Evolutionary conservation across 2,329 filamentous ascomycete genomes (phyloP).

Genomic region (Colletotrichum sp.): DNA sequence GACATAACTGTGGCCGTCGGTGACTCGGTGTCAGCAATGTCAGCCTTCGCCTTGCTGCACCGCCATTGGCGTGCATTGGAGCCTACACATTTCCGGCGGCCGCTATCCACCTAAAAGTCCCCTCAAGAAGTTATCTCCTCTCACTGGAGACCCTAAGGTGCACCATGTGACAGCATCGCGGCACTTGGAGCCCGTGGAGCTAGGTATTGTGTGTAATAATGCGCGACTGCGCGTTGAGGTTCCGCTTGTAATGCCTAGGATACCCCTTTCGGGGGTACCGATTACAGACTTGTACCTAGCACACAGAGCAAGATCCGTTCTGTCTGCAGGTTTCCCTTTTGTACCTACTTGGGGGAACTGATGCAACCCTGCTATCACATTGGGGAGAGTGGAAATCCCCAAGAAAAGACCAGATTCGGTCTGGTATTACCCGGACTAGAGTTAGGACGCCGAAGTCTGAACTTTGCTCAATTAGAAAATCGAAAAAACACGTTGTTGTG

Average conservation of each 20-base stretch:
- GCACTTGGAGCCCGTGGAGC: not conserved
- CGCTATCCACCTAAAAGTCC: not conserved
- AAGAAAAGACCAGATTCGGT: not conserved
- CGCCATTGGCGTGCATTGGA: not conserved
- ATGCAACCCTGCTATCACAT: not conserved
- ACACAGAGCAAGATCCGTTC: not conserved
- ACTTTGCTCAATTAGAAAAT: not conserved
- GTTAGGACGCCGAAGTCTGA: not conserved
- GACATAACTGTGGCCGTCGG: not conserved
- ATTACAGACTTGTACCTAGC: not conserved
- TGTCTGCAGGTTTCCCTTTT: not conserved
- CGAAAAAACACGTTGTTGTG: not conserved
- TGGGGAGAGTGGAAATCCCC: not conserved
- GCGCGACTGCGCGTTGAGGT: not conserved
- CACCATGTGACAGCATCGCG: not conserved
- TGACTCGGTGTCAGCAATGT: not conserved
- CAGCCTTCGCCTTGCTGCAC: not conserved
- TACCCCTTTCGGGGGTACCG: not conserved
- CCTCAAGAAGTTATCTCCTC: not conserved
- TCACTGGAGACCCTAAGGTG: not conserved
- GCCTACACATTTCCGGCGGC: not conserved
- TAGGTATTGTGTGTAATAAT: not conserved
- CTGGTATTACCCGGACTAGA: not conserved
- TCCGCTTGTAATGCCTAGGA: not conserved
- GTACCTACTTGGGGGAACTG: not conserved